Percentiles rank a stretch among this genome's conserved stretches.
phyloP scores from a whole-genome alignment of 352 stramenopile species.

The Phytophthora idaei region DNA sequence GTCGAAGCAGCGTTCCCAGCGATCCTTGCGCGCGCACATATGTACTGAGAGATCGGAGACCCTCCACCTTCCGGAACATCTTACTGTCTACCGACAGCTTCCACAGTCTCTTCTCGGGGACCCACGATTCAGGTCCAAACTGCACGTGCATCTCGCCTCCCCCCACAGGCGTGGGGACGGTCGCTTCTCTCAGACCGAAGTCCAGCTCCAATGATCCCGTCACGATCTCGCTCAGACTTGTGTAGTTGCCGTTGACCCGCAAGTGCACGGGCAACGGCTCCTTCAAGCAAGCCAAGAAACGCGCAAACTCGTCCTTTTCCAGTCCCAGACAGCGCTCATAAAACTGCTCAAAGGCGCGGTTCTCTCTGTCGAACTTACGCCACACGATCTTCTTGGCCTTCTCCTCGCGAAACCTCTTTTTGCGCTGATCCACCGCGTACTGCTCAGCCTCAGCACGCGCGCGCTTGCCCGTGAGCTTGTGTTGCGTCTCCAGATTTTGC shows the following conservation, averaged over 20 bases:
- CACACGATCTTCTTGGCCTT: slow-evolving; percentile 88
- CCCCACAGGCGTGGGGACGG: slow-evolving; percentile 57
- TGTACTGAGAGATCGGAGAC: slow-evolving; percentile 88
- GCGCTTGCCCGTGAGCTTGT: slow-evolving; percentile 46
- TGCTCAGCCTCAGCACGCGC: slow-evolving; percentile 59
- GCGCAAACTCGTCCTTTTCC: slow-evolving; percentile 71
- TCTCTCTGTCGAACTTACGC: slow-evolving; percentile 88
- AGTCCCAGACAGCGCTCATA: slow-evolving; percentile 82
- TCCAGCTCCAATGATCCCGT: slow-evolving; percentile 73
- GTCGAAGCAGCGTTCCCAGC: slow-evolving; percentile 89
- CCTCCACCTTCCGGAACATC: slow-evolving; percentile 87
- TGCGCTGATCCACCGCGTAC: slow-evolving; percentile 55
- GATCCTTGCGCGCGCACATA: slow-evolving; percentile 92
- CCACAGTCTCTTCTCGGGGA: slow-evolving; percentile 67
- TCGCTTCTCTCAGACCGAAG: slow-evolving; percentile 61
- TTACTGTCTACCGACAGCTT: slow-evolving; percentile 81
- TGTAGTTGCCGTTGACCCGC: slow-evolving; percentile 88
- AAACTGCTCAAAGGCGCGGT: slow-evolving; percentile 81
- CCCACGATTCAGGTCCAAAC: slow-evolving; percentile 75
- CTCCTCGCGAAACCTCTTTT: slow-evolving; percentile 64
- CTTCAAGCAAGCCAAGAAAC: slow-evolving; percentile 81
- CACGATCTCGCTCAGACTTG: slow-evolving; percentile 81
- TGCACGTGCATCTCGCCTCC: slow-evolving; percentile 60
- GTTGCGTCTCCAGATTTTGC: slow-evolving; percentile 43
- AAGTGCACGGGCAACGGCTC: slow-evolving; percentile 84